Evolutionary conservation across 352 stramenopile species (phyloP), one percentile per base, ranked within the genome.

Genomic region (Pythium dissotocum): DNA sequence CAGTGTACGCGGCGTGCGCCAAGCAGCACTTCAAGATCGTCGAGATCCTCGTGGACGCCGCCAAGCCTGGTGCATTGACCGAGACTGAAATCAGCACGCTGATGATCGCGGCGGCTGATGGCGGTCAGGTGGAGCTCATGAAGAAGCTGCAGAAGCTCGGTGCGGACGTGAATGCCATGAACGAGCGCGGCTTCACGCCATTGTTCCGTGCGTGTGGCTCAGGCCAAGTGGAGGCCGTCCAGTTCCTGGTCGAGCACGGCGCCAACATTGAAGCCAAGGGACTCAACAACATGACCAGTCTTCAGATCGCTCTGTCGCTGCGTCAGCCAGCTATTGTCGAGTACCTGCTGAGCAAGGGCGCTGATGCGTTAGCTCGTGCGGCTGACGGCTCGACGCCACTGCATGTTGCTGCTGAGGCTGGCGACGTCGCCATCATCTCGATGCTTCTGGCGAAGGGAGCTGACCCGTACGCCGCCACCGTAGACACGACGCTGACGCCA

Each of bases 1-100:
- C 88, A 4, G 62, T 96, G 16, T 94, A 94, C 64, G 90, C 92
- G 49, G 86, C 88, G 32, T 80, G 77, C 38, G 86, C 89, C 58
- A 88, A 96, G 80, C 58, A 72, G 56, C 65, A 76, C 49, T 72
- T 65, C 57, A 33, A 32, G 10, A 61, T 76, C 30, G 38, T 76
- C 18, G 58, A 59, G 58, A 65, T 58, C n/a, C 64, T 76, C 7
- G 36, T 71, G 6, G 69, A 71, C n/a, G 60, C 63, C 0, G 58
- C 64, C 12, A 12, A 28, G 7, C 24, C 51, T n/a, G 36, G 30
- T 18, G 56, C 69, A 32, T 69, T 71, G 24, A 53, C 54, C 0
- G 1, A 55, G 7, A 21, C 33, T n/a, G 63, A 76, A 49, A 56
- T 76, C 44, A 69, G 38, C 32, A 75, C 69, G 46, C 63, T 75